These are phyloP conservation scores for Echria macrotheca DNA, from an alignment of 495 filamentous ascomycete genomes.

Conservation along the genomic window DNA sequence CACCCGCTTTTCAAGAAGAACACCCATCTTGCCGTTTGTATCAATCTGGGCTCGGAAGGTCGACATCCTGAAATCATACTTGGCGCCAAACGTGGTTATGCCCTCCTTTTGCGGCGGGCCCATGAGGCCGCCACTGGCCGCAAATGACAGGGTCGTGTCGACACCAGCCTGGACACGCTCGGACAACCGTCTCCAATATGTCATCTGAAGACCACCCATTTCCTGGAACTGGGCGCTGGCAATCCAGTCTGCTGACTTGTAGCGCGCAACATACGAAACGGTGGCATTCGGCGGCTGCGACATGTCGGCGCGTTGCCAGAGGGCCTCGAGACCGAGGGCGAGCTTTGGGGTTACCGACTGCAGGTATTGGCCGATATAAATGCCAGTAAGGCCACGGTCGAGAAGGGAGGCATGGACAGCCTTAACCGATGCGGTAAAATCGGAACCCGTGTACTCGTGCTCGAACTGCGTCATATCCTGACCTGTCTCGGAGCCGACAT, in stretches of 20 bases:
- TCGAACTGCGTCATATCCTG: conserved; percentile 83
- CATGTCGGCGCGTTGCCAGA: conserved; percentile 82
- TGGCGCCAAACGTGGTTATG: conserved; percentile 83
- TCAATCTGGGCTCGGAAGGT: conserved; percentile 95
- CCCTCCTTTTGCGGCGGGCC: conserved; percentile 75
- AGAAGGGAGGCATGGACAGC: conserved; percentile 87
- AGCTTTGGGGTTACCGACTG: conserved; percentile 87
- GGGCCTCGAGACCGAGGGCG: conserved; percentile 81
- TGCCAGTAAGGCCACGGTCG: conserved; percentile 87
- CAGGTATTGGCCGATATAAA: conserved; percentile 90
- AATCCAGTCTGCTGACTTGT: conserved; percentile 87
- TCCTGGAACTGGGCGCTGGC: conserved; percentile 76
- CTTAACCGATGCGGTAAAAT: conserved; percentile 90
- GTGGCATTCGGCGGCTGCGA: conserved; percentile 76
- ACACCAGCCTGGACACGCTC: conserved; percentile 95
- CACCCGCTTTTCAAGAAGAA: conserved; percentile 90
- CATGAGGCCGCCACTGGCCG: conserved; percentile 61
- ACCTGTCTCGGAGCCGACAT: conserved; percentile 58
- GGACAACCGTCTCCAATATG: conserved; percentile 91
- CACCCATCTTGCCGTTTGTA: conserved; percentile 86
- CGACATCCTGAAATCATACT: conserved; percentile 95
- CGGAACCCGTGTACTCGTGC: conserved; percentile 85
- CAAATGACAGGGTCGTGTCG: conserved; percentile 83
- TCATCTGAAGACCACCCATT: conserved; percentile 82
- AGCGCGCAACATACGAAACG: conserved; percentile 81